Evolutionary conservation across 441 rosid genomes (phyloP).

Genomic region (Populus hybrid): DNA sequence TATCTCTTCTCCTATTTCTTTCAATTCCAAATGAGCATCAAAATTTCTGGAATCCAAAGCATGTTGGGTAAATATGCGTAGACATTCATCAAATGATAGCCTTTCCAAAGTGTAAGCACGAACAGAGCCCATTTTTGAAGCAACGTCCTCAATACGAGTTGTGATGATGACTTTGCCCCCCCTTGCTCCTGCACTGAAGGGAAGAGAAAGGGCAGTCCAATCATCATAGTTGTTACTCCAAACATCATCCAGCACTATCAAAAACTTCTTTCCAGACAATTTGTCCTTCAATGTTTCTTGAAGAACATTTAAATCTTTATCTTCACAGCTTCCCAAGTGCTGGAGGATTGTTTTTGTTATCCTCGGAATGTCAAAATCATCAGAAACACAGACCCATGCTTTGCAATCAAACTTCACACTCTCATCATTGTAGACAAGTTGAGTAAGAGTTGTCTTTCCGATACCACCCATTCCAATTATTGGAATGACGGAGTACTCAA

Average conservation of each 20-base stretch:
- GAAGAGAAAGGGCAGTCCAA: background rate
- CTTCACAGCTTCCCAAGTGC: too few species aligned
- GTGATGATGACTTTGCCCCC: conserved; percentile 9
- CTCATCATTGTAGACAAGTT: too few species aligned
- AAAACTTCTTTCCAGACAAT: conserved; percentile 13
- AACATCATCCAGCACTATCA: conserved; percentile 25
- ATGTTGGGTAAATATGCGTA: conserved; percentile 10
- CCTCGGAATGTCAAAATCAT: too few species aligned
- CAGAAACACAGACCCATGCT: too few species aligned
- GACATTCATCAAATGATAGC: conserved; percentile 6
- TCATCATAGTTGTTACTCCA: conserved; percentile 17
- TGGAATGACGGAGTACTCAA: too few species aligned
- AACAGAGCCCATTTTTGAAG: background rate
- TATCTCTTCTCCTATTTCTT: conserved; percentile 14
- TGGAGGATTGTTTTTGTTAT: too few species aligned
- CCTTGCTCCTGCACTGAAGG: background rate
- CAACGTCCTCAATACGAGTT: background rate
- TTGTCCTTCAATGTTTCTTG: conserved; percentile 21
- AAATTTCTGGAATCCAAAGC: conserved; percentile 14
- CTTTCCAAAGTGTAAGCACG: background rate
- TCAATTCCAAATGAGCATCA: background rate
- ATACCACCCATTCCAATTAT: too few species aligned
- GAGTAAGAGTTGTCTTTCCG: too few species aligned
- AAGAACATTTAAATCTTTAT: background rate
- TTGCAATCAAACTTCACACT: too few species aligned